A percentile compares a stretch with the other conserved stretches of the same genome.
Conservation (phyloP, 2,329 filamentous ascomycete species). For the Arthrobotrys iridis region DNA sequence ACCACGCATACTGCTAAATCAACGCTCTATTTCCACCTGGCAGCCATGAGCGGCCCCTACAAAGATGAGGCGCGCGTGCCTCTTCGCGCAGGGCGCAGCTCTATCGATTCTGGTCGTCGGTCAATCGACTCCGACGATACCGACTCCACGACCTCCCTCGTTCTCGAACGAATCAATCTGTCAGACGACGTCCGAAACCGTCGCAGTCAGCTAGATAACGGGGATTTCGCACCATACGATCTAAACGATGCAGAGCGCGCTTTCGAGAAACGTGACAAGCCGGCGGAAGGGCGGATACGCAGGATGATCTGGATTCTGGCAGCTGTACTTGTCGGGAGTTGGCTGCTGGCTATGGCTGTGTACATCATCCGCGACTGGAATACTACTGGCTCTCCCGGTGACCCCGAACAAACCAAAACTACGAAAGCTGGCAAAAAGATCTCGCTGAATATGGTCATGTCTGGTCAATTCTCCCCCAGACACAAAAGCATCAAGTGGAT, state of each 20-base stretch:
- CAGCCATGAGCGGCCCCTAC: slow-evolving; percentile 46
- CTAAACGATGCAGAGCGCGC: slow-evolving; percentile 64
- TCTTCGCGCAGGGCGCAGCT: slow-evolving; percentile 38
- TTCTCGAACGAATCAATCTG: slow-evolving; percentile 79
- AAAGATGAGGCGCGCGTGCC: slow-evolving; percentile 53
- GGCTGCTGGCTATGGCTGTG: slow-evolving; percentile 74
- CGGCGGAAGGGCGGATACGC: slow-evolving; percentile 73
- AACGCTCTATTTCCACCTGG: slow-evolving; percentile 12
- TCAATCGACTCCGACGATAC: slow-evolving; percentile 74
- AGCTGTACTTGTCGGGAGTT: slow-evolving; percentile 72
- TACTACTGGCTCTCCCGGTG: slow-evolving; percentile 71
- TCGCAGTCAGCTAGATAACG: slow-evolving; percentile 64
- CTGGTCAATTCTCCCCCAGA: slow-evolving; percentile 72
- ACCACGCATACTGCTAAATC: background rate
- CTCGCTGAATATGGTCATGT: slow-evolving; percentile 75
- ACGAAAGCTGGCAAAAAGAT: slow-evolving; percentile 71
- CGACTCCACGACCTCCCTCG: slow-evolving; percentile 82
- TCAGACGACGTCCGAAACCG: slow-evolving; percentile 56
- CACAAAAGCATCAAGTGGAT: slow-evolving; percentile 80
- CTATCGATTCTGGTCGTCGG: slow-evolving; percentile 60
- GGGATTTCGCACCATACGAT: slow-evolving; percentile 65
- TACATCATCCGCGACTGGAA: slow-evolving; percentile 75
- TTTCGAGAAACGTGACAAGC: slow-evolving; percentile 64
- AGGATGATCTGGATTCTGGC: slow-evolving; percentile 71
- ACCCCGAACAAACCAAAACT: slow-evolving; percentile 71